These are phyloP conservation scores for Colletotrichum neosansevieriae DNA, from an alignment of 2,329 filamentous ascomycete genomes.

Conservation along the genomic window DNA sequence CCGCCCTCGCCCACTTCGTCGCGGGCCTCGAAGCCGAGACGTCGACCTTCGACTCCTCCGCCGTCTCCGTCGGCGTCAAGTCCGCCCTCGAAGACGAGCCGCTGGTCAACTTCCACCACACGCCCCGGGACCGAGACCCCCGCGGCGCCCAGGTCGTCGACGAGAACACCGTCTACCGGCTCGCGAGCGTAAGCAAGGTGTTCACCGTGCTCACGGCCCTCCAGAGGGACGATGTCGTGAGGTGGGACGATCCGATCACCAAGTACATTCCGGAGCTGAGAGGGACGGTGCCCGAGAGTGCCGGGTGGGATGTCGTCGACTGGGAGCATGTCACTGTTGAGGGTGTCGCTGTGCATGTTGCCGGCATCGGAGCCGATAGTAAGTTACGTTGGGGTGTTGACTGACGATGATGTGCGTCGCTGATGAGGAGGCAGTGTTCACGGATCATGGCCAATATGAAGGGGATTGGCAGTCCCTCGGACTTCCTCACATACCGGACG, in stretches of 20 bases:
- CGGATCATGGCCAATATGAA: constrained; percentile 48
- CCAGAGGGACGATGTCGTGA: constrained; percentile 31
- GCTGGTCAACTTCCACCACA: constrained; percentile 45
- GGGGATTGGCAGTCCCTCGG: constrained; percentile 48
- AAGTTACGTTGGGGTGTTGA: constrained; percentile 31
- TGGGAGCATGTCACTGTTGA: constrained; percentile 63
- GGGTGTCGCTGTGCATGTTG: constrained; percentile 59
- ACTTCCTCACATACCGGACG: constrained; percentile 47
- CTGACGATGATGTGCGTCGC: constrained; percentile 12
- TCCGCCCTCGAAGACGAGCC: constrained; percentile 44
- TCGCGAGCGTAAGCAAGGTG: constrained; percentile 58
- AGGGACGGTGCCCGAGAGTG: constrained; percentile 40
- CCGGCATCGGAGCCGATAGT: constrained; percentile 56
- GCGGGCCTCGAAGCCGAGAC: constrained; percentile 26
- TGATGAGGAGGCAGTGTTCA: constrained; percentile 45
- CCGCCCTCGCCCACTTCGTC: constrained; percentile 23
- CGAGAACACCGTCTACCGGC: constrained; percentile 52
- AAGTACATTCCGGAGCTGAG: constrained; percentile 57
- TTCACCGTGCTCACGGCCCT: constrained; percentile 36
- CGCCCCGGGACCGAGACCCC: constrained; percentile 39
- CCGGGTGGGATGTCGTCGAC: constrained; percentile 50
- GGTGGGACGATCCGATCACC: constrained; percentile 56
- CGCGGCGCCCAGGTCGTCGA: constrained; percentile 45
- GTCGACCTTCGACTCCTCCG: constrained; percentile 42
- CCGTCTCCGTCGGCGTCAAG: constrained; percentile 45